Conservation (phyloP, 768 basidiomycete species). For the Lyophyllum atratum region DNA sequence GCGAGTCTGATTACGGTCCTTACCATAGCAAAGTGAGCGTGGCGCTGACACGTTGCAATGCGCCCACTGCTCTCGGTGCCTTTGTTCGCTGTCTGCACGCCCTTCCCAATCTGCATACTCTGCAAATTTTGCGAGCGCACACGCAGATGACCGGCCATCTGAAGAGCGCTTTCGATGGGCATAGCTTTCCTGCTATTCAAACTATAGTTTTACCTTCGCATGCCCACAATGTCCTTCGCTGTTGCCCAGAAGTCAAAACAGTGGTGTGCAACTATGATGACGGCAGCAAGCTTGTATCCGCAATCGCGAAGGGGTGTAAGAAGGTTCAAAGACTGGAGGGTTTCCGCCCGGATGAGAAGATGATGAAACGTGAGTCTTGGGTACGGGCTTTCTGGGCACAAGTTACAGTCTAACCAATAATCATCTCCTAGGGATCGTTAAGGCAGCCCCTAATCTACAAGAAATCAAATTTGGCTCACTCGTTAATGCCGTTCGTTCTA, state of each 20-base stretch:
- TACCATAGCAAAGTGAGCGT: constrained; percentile 25
- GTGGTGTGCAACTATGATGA: constrained; percentile 26
- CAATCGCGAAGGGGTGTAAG: constrained; percentile 28
- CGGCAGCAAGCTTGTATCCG: constrained; percentile 27
- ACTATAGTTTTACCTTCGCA: constrained; percentile 25
- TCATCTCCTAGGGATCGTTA: constrained; percentile 16
- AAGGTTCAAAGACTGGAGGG: constrained; percentile 29
- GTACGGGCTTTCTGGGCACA: neutral
- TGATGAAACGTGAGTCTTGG: constrained; percentile 27
- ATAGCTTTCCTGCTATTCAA: constrained; percentile 23
- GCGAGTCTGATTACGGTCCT: neutral
- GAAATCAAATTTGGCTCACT: constrained; percentile 15
- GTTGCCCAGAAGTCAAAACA: constrained; percentile 28
- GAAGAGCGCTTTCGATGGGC: constrained; percentile 26
- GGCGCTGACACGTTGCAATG: constrained; percentile 27
- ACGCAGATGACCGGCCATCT: constrained; percentile 30
- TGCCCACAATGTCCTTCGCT: constrained; percentile 31
- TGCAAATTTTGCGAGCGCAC: constrained; percentile 32
- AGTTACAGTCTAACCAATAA: neutral
- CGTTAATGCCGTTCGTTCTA: constrained; percentile 5
- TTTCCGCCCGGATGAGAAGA: constrained; percentile 18
- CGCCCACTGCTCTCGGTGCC: constrained; percentile 23
- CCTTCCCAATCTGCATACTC: constrained; percentile 32
- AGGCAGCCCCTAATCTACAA: constrained; percentile 20
- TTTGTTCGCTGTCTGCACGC: constrained; percentile 26